Percentiles rank a stretch among this genome's conserved stretches.
Conservation (phyloP, 768 basidiomycete species). For the Leccinum uliginosum region DNA sequence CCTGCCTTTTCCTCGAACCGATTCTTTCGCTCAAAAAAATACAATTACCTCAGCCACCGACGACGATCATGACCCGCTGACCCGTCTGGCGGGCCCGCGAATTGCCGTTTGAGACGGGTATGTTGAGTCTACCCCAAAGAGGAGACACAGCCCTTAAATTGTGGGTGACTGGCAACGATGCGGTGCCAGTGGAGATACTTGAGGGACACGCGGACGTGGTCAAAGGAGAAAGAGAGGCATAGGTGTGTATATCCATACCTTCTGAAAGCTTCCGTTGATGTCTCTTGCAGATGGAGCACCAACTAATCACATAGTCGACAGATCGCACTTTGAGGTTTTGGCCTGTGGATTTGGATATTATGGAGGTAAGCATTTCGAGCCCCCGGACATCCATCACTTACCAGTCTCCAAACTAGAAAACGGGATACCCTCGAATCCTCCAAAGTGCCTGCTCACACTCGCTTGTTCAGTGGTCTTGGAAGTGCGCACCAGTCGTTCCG, state of each 20-base stretch:
- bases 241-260: conserved; percentile 34
- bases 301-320: conserved; percentile 78
- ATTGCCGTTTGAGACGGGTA: conserved; percentile 89
- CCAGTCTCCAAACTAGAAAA: conserved; percentile 36
- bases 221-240: conserved; percentile 76
- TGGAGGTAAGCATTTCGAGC: conserved; percentile 46
- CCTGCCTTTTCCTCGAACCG: conserved; percentile 13
- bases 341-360: conserved; percentile 70
- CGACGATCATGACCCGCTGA: conserved; percentile 66
- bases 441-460: conserved; percentile 22
- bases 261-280: background rate
- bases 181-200: conserved; percentile 62
- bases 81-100: conserved; percentile 94
- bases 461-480: conserved; percentile 16
- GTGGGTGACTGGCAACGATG: conserved; percentile 46
- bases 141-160: conserved; percentile 82
- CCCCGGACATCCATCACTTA: conserved; percentile 6
- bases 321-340: conserved; percentile 89
- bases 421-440: conserved; percentile 38
- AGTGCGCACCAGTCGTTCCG: conserved; percentile 46
- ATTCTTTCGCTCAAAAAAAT: conserved; percentile 8
- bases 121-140: conserved; percentile 84
- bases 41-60: conserved; percentile 35
- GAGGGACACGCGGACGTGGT: conserved; percentile 91
- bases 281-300: conserved; percentile 44